Percentiles rank a stretch among this genome's conserved stretches.
These are phyloP conservation scores for Candida krabiensis DNA, from an alignment of 805 yeast species.

Conservation along the genomic window DNA sequence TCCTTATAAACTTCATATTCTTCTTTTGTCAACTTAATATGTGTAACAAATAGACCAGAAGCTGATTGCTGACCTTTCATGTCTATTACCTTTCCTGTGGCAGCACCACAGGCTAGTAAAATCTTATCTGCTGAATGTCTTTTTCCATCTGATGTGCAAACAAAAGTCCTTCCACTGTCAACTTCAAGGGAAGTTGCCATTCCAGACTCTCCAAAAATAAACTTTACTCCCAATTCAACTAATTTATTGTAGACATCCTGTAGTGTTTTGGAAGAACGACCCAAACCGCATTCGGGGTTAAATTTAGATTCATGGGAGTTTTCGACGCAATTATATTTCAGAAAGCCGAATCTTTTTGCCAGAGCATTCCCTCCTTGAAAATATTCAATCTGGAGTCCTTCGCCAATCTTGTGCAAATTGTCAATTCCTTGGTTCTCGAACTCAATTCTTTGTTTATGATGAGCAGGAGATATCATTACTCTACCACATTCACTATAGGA, in stretches of 20 bases:
- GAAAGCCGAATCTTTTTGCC: constrained; percentile 22
- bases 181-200: constrained; percentile 19
- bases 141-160: constrained; percentile 30
- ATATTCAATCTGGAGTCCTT: constrained; percentile 29
- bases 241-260: constrained; percentile 32
- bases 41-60: constrained; percentile 40
- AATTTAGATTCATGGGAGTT: constrained; percentile 18
- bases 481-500: constrained; percentile 43
- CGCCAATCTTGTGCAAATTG: constrained; percentile 30
- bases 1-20: constrained; percentile 38
- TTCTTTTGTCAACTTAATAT: constrained; percentile 35
- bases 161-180: constrained; percentile 14
- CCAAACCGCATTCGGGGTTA: constrained; percentile 45
- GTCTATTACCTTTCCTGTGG: constrained; percentile 37
- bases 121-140: constrained; percentile 35
- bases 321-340: constrained; percentile 15
- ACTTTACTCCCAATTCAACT: constrained; percentile 33
- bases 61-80: constrained; percentile 36
- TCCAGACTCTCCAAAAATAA: constrained; percentile 35
- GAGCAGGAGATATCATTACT: constrained; percentile 37
- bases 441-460: constrained; percentile 33
- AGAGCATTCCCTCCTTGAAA: constrained; percentile 33
- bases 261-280: constrained; percentile 41
- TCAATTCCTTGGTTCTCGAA: constrained; percentile 40
- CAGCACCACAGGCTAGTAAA: constrained; percentile 40